These are phyloP conservation scores for Penicillium tannophilum DNA, from an alignment of 495 filamentous ascomycete genomes.

Conservation along the genomic window DNA sequence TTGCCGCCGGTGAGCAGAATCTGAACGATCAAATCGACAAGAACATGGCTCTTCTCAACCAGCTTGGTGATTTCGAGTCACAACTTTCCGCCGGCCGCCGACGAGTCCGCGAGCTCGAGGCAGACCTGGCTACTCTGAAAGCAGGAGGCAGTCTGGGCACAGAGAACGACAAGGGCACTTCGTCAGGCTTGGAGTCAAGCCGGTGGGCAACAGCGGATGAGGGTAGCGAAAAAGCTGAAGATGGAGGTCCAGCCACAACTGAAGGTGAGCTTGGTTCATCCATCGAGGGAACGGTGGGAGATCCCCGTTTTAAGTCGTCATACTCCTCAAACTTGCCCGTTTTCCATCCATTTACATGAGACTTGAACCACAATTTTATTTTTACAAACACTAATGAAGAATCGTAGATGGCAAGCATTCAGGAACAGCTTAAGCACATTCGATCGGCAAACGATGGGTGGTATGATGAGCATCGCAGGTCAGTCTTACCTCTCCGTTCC, in stretches of 20 bases:
- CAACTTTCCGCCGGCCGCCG: slow-evolving; percentile 41
- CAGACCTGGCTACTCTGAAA: slow-evolving; percentile 45
- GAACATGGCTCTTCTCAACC: slow-evolving; percentile 51
- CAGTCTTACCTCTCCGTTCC: slow-evolving; percentile 12
- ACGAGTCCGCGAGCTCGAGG: slow-evolving; percentile 49
- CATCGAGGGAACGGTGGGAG: slow-evolving; percentile 57
- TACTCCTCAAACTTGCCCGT: slow-evolving; percentile 37
- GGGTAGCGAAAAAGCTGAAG: slow-evolving; percentile 32
- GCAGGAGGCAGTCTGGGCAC: slow-evolving; percentile 4
- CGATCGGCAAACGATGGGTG: slow-evolving; percentile 48
- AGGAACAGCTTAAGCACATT: slow-evolving; percentile 55
- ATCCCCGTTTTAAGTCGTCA: slow-evolving; percentile 43
- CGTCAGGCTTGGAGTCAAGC: slow-evolving; percentile 40
- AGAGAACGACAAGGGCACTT: slow-evolving; percentile 29
- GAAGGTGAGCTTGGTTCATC: slow-evolving; percentile 59
- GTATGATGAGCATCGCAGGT: slow-evolving; percentile 50
- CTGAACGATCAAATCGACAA: slow-evolving; percentile 51
- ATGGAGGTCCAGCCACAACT: slow-evolving; percentile 39
- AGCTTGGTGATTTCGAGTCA: slow-evolving; percentile 46
- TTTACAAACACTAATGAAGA: slow-evolving; percentile 25
- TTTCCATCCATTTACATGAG: slow-evolving; percentile 42
- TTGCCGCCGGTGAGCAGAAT: slow-evolving; percentile 39
- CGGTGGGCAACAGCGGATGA: slow-evolving; percentile 45
- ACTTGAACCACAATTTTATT: slow-evolving; percentile 19
- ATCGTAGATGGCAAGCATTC: slow-evolving; percentile 52